Percentiles rank a stretch among this genome's conserved stretches.
These are phyloP conservation scores for Suillus placidus DNA, from an alignment of 768 basidiomycete species.

Conservation along the genomic window DNA sequence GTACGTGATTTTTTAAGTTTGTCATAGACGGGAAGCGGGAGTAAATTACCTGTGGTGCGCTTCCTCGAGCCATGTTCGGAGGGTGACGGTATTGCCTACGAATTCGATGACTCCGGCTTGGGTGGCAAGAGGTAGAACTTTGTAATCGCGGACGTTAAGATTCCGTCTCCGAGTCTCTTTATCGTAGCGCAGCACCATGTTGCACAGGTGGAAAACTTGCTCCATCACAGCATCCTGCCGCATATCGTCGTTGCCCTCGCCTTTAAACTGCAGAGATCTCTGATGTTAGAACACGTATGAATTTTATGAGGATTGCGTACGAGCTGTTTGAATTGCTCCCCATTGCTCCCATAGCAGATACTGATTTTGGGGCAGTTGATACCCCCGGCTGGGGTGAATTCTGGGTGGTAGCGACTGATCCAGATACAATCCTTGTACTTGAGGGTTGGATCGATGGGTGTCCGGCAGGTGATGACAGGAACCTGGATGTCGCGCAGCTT, in stretches of 20 bases:
- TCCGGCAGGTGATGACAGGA: conserved; percentile 81
- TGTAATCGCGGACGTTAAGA: conserved; percentile 81
- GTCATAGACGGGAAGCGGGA: conserved; percentile 1
- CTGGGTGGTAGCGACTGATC: conserved; percentile 61
- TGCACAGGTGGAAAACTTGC: conserved; percentile 92
- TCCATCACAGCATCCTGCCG: conserved; percentile 99
- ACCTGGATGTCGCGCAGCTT: conserved; percentile 59
- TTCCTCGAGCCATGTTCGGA: conserved; percentile 59
- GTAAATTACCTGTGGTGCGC: conserved; percentile 64
- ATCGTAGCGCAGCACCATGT: conserved; percentile 72
- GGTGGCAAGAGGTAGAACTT: conserved; percentile 80
- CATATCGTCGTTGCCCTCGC: conserved; percentile 86
- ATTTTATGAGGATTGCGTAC: conserved; percentile 45
- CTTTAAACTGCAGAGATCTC: conserved; percentile 74
- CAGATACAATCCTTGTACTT: conserved; percentile 72
- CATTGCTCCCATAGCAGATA: conserved; percentile 68
- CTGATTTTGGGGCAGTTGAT: conserved; percentile 82
- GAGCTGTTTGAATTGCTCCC: conserved; percentile 71
- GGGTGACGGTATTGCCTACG: conserved; percentile 73
- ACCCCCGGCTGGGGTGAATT: conserved; percentile 74
- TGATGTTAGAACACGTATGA: neutral
- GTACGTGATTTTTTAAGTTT: conserved; percentile 8
- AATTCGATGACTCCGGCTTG: conserved; percentile 91
- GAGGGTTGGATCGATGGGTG: conserved; percentile 68
- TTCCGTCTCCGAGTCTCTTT: conserved; percentile 73